Evolutionary conservation across 2,329 filamentous ascomycete species (phyloP), one percentile per base, ranked within the genome.

Genomic region (Claviceps sp.): DNA sequence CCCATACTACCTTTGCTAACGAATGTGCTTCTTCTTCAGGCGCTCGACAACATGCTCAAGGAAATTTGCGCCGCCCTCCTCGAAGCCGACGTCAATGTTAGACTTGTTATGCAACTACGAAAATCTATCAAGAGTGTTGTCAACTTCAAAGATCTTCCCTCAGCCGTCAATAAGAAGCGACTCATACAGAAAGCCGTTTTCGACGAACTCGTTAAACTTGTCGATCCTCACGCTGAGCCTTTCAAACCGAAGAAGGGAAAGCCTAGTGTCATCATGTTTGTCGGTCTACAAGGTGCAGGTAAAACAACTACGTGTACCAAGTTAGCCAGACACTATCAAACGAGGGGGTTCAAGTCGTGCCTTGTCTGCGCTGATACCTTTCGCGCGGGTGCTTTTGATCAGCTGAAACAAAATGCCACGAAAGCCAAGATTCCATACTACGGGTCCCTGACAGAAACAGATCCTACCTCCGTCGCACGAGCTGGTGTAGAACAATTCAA

Each of bases 401-500:
- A 98, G 72, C 70, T 98, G 67, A 97, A 97, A 73, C 93, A 98
- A 71, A 98, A 98, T 66, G 93, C 93, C 1, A 97, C 89, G 37
- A 98, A 97, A 69, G 93, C 93, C 49, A 97, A 97, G 73, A 97
- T 98, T 50, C 93, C 93, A 9, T 98, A 98, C 77, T 98, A 94
- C 66, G 93, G 93, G 61, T 95, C 88, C 52, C 75, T 98, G 57
- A 98, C 91, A 2, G 89, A 98, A 71, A 96, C 90, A 7, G 93
- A 98, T 64, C 93, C 93, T 0, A 89, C 91, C 0, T 83, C 89
- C 5, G 93, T 98, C 17, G 91, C 93, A 0, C 80, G 82, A n/a
- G 90, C 96, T 59, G 93, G 93, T 71, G 93, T 98, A 36, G 89
- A 95, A 46, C 94, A 97, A 70, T 98, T 98, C 76, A 96, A 95